Percentiles rank a stretch among this genome's conserved stretches.
Evolutionary conservation across 2,329 filamentous ascomycete species (phyloP).

Genomic region (Aspergillus oerlinghausenensis): DNA sequence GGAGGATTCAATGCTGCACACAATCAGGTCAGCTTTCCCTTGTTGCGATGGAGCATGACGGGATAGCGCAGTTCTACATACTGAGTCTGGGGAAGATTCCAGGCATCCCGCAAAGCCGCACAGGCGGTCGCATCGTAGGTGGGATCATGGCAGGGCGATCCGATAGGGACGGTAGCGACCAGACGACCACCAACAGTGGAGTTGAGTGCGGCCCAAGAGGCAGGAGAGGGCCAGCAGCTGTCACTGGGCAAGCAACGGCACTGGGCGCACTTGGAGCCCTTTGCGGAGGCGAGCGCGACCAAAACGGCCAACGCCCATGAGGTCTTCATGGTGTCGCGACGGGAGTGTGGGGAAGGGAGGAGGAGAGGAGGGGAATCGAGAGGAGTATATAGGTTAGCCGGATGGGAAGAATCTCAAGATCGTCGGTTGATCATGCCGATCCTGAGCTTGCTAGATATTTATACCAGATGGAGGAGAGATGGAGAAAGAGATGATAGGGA

Average conservation of each 20-base stretch:
- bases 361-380: neutral
- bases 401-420: neutral
- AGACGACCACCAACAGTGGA: slow-evolving; percentile 34
- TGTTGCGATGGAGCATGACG: neutral
- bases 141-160: slow-evolving; percentile 32
- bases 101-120: slow-evolving; percentile 14
- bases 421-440: slow-evolving; percentile 5
- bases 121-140: slow-evolving; percentile 20
- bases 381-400: neutral
- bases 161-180: slow-evolving; percentile 37
- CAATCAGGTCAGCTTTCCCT: neutral
- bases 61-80: slow-evolving; percentile 8
- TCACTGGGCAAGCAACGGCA: slow-evolving; percentile 32
- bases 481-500: neutral
- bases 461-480: neutral
- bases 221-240: slow-evolving; percentile 33
- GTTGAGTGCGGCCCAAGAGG: slow-evolving; percentile 34
- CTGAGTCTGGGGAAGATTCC: slow-evolving; percentile 27
- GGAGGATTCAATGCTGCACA: slow-evolving; percentile 19
- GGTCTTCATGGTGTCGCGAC: slow-evolving; percentile 20
- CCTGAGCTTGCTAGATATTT: neutral
- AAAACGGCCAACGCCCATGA: slow-evolving; percentile 13
- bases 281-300: slow-evolving; percentile 12
- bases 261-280: neutral
- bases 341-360: neutral